phyloP scores from a whole-genome alignment of 768 basidiomycete species.

The Suillus weaverae region DNA sequence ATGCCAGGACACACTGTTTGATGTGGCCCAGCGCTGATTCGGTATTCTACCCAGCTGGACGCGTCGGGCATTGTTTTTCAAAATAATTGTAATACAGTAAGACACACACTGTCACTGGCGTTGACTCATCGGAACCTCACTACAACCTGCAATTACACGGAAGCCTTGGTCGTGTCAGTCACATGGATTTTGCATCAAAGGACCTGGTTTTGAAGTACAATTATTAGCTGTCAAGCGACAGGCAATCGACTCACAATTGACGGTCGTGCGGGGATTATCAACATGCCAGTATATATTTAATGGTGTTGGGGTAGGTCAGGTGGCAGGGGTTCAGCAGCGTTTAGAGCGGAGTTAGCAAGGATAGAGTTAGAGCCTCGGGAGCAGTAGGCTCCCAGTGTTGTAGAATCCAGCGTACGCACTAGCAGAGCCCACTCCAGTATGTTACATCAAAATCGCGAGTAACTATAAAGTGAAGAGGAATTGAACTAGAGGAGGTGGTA shows the following conservation, averaged over 20 bases:
- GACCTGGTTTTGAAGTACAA: neutral
- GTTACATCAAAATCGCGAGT: neutral
- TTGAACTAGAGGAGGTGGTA: neutral
- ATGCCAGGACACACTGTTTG: neutral
- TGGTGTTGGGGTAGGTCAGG: no score
- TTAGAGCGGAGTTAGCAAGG: no score
- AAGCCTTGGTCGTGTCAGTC: neutral
- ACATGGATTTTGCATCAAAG: neutral
- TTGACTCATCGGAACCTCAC: neutral
- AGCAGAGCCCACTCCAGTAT: no score
- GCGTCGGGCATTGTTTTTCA: neutral
- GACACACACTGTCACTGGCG: neutral
- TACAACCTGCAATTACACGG: neutral
- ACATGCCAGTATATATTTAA: neutral
- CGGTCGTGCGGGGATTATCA: neutral
- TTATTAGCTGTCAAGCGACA: neutral
- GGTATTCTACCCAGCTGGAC: neutral
- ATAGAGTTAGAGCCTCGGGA: no score
- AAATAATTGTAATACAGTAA: neutral
- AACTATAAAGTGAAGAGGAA: neutral
- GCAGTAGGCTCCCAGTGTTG: no score
- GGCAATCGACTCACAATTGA: neutral
- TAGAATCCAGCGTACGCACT: no score
- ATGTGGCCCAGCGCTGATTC: neutral
- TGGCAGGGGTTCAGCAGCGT: no score